Evolutionary conservation across 176 grass and related monocot species (phyloP).

Genomic region (Stipa capillata): DNA sequence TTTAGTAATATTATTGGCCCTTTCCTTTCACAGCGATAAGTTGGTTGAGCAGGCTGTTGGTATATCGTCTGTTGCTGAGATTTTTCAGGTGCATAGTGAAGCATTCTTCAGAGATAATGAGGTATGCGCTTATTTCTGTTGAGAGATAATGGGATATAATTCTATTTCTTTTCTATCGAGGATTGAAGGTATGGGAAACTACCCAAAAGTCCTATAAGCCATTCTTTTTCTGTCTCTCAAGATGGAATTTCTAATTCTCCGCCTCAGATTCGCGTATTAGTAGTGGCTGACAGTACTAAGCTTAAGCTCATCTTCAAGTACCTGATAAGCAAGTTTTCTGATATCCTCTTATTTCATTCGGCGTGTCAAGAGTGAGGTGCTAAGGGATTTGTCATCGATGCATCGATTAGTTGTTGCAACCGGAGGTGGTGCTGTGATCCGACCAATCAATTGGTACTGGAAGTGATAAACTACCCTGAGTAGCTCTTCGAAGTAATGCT

Average conservation of each 20-base stretch:
- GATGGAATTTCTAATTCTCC: slow-evolving; percentile 1
- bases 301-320: slow-evolving; percentile 13
- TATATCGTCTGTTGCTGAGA: slow-evolving; percentile 77
- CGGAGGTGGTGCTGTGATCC: slow-evolving; percentile 86
- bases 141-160: not conserved
- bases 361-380: slow-evolving; percentile 67
- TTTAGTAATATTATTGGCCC: not conserved
- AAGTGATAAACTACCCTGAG: slow-evolving; percentile 29
- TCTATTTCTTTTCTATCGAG: not conserved
- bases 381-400: slow-evolving; percentile 88
- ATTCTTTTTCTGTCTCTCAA: not conserved
- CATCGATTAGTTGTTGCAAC: slow-evolving; percentile 83
- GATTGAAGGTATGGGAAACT: not conserved
- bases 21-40: slow-evolving; percentile 68
- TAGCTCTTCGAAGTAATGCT: slow-evolving; percentile 24
- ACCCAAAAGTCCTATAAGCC: not conserved
- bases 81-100: slow-evolving; percentile 85
- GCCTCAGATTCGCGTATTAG: not conserved
- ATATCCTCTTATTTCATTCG: slow-evolving; percentile 38
- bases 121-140: slow-evolving; percentile 32
- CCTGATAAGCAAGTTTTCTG: slow-evolving; percentile 21
- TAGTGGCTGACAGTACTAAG: not conserved
- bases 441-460: slow-evolving; percentile 81
- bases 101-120: slow-evolving; percentile 98
- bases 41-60: slow-evolving; percentile 85